These are phyloP conservation scores for Yarrowia osloensis DNA, from an alignment of 805 yeast species.

Conservation along the genomic window DNA sequence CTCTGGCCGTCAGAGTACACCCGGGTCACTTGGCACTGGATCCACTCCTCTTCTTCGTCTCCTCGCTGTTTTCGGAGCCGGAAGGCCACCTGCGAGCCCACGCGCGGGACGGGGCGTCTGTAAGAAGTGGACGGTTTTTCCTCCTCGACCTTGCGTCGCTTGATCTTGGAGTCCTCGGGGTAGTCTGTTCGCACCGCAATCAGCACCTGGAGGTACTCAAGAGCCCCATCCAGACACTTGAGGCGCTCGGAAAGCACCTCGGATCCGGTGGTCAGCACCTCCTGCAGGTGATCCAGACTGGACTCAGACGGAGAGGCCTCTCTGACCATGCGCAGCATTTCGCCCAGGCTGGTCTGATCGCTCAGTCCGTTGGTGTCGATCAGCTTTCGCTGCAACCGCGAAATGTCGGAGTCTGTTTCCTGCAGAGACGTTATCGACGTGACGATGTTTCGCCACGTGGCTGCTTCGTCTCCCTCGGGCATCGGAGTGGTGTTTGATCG, in stretches of 20 bases:
- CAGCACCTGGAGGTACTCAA: slow-evolving; percentile 23
- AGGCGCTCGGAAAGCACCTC: slow-evolving; percentile 25
- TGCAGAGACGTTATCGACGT: slow-evolving; percentile 18
- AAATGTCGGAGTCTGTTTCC: slow-evolving; percentile 21
- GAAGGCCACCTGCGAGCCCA: slow-evolving; percentile 88
- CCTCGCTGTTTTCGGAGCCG: slow-evolving; percentile 49
- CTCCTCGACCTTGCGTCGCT: slow-evolving; percentile 23
- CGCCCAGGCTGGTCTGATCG: slow-evolving; percentile 16
- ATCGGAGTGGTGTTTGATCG: slow-evolving; percentile 29
- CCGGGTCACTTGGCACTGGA: slow-evolving; percentile 85
- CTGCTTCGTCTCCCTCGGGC: slow-evolving; percentile 30
- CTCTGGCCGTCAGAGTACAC: slow-evolving; percentile 72
- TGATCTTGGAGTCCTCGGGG: slow-evolving; percentile 12
- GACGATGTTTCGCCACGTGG: slow-evolving; percentile 25
- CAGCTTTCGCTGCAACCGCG: slow-evolving; percentile 18
- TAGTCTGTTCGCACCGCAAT: slow-evolving; percentile 24
- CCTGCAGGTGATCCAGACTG: slow-evolving; percentile 7
- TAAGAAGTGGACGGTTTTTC: neutral
- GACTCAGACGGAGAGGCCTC: slow-evolving; percentile 18
- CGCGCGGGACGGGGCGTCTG: slow-evolving; percentile 31
- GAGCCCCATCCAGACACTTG: slow-evolving; percentile 18
- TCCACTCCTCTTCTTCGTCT: slow-evolving; percentile 87
- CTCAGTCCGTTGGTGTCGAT: slow-evolving; percentile 14
- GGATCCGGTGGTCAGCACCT: slow-evolving; percentile 14
- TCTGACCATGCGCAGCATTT: slow-evolving; percentile 8